Percentiles rank a stretch among this genome's conserved stretches.
Conservation (phyloP, 2,329 filamentous ascomycete genomes). For the Cyanodermella asteris region DNA sequence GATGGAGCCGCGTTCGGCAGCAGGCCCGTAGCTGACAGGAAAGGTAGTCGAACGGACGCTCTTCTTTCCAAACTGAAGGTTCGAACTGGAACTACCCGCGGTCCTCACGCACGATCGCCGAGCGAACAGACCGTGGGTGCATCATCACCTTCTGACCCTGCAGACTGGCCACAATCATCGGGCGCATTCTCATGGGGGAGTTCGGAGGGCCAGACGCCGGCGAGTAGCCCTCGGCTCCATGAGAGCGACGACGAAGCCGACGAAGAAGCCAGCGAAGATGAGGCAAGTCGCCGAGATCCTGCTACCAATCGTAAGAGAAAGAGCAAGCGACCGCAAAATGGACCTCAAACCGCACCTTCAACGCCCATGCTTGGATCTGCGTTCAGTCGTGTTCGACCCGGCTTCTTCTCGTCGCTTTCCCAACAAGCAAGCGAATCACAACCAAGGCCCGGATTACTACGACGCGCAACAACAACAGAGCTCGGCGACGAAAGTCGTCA, state of each 20-base stretch:
- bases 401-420: slow-evolving; percentile 23
- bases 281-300: slow-evolving; percentile 19
- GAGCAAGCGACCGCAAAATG: slow-evolving; percentile 34
- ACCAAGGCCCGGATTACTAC: slow-evolving; percentile 30
- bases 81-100: slow-evolving; percentile 34
- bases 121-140: slow-evolving; percentile 23
- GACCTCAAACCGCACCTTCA: slow-evolving; percentile 41
- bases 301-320: slow-evolving; percentile 43
- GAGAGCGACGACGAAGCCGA: slow-evolving; percentile 64
- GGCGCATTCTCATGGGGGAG: slow-evolving; percentile 22
- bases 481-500: slow-evolving; percentile 32
- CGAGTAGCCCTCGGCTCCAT: too few relatives aligned
- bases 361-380: slow-evolving; percentile 34
- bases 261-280: slow-evolving; percentile 63
- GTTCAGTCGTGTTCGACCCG: slow-evolving; percentile 11
- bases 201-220: slow-evolving; percentile 31
- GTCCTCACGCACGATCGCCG: slow-evolving; percentile 26
- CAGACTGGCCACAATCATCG: slow-evolving; percentile 17
- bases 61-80: slow-evolving; percentile 64
- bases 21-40: slow-evolving; percentile 36
- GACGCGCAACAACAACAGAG: slow-evolving; percentile 46
- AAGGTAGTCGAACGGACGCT: slow-evolving; percentile 36
- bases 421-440: slow-evolving; percentile 23
- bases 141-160: slow-evolving; percentile 17
- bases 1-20: slow-evolving; percentile 32